Conservation (phyloP, 768 basidiomycete species). For the Lactarius akahatsu region DNA sequence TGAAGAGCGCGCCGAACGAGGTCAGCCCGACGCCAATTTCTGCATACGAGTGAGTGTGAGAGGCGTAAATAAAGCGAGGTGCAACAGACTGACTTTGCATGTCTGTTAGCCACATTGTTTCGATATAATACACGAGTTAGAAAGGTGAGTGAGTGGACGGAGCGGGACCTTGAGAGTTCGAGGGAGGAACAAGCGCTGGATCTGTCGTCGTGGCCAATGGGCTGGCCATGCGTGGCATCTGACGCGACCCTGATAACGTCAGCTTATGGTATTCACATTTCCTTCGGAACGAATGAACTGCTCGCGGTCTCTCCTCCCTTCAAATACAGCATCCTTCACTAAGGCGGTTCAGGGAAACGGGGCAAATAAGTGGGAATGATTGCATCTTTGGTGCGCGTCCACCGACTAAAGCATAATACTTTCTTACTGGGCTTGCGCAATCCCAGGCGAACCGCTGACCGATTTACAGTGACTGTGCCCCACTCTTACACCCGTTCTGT, state of each 20-base stretch:
- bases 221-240: background rate
- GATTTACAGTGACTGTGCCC: background rate
- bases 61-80: background rate
- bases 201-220: too few relatives aligned
- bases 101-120: constrained; percentile 62
- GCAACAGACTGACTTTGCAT: constrained; percentile 51
- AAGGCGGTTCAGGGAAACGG: too few relatives aligned
- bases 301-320: too few relatives aligned
- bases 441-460: background rate
- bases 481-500: background rate
- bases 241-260: background rate
- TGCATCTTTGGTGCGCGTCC: background rate
- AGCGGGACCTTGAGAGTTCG: background rate
- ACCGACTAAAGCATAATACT: background rate
- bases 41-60: constrained; percentile 37
- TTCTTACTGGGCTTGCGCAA: background rate
- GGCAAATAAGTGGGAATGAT: too few relatives aligned
- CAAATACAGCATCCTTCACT: too few relatives aligned
- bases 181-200: background rate
- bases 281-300: too few relatives aligned
- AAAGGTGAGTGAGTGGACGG: background rate
- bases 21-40: constrained; percentile 97
- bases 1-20: constrained; percentile 92
- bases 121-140: background rate
- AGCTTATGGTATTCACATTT: background rate